These are phyloP conservation scores for Talinum fruticosum DNA, from an alignment of 148 eudicot genomes.

Conservation along the genomic window DNA sequence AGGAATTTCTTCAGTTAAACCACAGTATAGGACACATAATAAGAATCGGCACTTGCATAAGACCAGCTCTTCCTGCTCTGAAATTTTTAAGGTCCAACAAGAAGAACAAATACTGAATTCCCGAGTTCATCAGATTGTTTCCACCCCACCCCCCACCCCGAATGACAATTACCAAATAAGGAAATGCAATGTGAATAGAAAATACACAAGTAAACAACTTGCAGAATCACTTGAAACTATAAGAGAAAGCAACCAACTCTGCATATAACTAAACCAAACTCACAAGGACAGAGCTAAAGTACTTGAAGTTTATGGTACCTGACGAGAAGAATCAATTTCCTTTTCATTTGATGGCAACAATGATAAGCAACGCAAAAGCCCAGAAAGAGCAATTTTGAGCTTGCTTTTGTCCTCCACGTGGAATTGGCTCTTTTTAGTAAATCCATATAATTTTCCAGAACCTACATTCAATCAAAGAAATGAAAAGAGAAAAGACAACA, in stretches of 20 bases:
- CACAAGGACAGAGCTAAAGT: too few species aligned
- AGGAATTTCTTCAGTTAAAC: neutral
- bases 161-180: neutral
- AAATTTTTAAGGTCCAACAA: neutral
- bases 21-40: neutral
- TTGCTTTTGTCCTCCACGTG: conserved; percentile 71
- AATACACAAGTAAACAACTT: neutral
- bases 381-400: conserved; percentile 63
- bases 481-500: neutral
- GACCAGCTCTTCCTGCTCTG: neutral
- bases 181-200: neutral
- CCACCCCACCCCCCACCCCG: neutral
- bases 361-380: conserved; percentile 70
- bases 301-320: conserved; percentile 38
- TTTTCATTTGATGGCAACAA: conserved; percentile 53
- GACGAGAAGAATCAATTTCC: conserved; percentile 33
- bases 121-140: neutral
- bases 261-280: neutral
- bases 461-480: conserved; percentile 33
- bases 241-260: neutral
- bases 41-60: neutral
- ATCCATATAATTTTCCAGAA: conserved; percentile 70
- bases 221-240: neutral
- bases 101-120: neutral
- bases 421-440: conserved; percentile 67